These are phyloP conservation scores for Chrysoporthe austroafricana DNA, from an alignment of 2,329 filamentous ascomycete species.

Conservation along the genomic window DNA sequence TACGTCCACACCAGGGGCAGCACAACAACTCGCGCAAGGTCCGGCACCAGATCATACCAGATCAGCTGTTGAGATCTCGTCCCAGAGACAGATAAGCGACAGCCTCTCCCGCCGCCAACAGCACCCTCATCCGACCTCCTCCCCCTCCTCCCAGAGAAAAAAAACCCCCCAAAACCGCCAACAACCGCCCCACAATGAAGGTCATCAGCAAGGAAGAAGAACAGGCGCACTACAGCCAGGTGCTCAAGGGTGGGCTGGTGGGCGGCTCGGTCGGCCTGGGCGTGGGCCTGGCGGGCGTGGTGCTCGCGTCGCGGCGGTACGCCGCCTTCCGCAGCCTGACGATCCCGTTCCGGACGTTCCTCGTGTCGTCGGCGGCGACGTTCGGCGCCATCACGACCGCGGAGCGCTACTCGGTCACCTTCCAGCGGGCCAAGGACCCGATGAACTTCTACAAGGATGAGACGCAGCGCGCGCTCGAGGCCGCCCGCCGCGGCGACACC, in stretches of 20 bases:
- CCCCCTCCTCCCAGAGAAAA: background rate
- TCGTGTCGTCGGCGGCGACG: conserved; percentile 79
- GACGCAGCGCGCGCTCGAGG: conserved; percentile 58
- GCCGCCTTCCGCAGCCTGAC: conserved; percentile 78
- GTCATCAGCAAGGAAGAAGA: conserved; percentile 94
- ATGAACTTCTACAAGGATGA: conserved; percentile 68
- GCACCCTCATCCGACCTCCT: background rate
- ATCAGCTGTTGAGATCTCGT: background rate
- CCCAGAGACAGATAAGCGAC: background rate
- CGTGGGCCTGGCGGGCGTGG: conserved; percentile 69
- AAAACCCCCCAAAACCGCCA: conserved; percentile 12
- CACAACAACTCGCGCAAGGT: background rate
- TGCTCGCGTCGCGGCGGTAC: conserved; percentile 72
- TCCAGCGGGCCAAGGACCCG: conserved; percentile 72
- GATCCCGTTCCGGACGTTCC: conserved; percentile 87
- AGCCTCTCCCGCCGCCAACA: background rate
- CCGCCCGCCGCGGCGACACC: conserved; percentile 60
- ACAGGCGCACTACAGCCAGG: conserved; percentile 77
- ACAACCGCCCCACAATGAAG: conserved; percentile 71
- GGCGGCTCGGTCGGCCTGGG: conserved; percentile 73
- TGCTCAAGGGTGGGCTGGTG: conserved; percentile 76
- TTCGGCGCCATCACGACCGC: conserved; percentile 88
- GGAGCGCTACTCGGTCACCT: conserved; percentile 69
- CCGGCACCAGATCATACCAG: background rate
- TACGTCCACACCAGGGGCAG: background rate